A percentile compares a stretch with the other conserved stretches of the same genome.
These are phyloP conservation scores for Trichophyton benhamiae DNA, from an alignment of 2,329 filamentous ascomycete species.

Conservation along the genomic window DNA sequence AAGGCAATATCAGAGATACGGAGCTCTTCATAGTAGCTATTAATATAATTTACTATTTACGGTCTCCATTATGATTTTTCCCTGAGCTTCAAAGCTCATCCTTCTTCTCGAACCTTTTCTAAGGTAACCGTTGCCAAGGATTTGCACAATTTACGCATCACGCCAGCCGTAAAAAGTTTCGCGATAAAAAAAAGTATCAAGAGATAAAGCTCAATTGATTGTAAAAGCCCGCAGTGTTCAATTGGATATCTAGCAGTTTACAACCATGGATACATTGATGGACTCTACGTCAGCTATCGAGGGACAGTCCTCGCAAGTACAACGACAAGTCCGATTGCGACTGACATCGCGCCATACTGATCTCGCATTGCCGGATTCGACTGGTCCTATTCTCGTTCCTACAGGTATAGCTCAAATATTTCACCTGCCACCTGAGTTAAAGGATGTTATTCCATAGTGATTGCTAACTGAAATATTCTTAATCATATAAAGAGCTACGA, in stretches of 20 bases:
- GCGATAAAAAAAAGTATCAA: neutral
- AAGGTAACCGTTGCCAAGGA: neutral
- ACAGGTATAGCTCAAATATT: conserved; percentile 34
- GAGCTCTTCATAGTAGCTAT: conserved; percentile 17
- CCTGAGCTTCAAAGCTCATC: too few species aligned
- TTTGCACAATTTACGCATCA: conserved; percentile 25
- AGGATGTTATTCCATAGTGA: neutral
- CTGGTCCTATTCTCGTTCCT: conserved; percentile 46
- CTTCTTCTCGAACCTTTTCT: too few species aligned
- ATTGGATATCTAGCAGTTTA: neutral
- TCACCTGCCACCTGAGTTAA: neutral
- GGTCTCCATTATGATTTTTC: too few species aligned
- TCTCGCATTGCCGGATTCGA: conserved; percentile 42
- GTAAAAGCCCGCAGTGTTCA: neutral
- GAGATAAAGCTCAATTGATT: neutral
- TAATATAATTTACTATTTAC: neutral
- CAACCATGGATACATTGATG: conserved; percentile 7
- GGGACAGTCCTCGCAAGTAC: conserved; percentile 14
- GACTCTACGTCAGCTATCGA: conserved; percentile 13
- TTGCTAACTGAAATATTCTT: conserved; percentile 12
- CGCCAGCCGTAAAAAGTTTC: conserved; percentile 5
- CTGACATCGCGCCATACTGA: conserved; percentile 42
- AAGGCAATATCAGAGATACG: conserved; percentile 47
- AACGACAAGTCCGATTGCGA: conserved; percentile 43
- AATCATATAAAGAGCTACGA: conserved; percentile 35